Evolutionary conservation across 805 yeast species (phyloP).

Genomic region (Kuraishia borneana): DNA sequence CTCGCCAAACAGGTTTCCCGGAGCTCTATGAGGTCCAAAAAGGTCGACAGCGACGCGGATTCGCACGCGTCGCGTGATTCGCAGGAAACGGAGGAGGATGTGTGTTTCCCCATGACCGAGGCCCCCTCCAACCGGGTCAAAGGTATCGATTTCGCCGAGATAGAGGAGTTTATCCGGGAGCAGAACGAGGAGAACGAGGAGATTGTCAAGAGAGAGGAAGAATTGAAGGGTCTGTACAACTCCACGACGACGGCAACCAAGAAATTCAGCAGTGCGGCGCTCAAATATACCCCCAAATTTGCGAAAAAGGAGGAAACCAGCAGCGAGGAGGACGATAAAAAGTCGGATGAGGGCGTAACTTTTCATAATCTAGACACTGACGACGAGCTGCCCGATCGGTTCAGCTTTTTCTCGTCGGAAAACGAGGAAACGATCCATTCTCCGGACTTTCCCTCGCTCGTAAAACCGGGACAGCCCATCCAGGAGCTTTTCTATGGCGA

Average conservation of each 20-base stretch:
- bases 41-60: constrained; percentile 50
- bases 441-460: constrained; percentile 71
- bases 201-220: constrained; percentile 21
- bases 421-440: constrained; percentile 85
- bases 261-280: constrained; percentile 37
- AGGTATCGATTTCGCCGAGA: constrained; percentile 86
- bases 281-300: constrained; percentile 45
- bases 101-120: constrained; percentile 86
- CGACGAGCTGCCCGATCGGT: constrained; percentile 54
- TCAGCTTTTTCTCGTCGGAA: constrained; percentile 73
- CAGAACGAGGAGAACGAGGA: constrained; percentile 38
- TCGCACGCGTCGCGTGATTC: constrained; percentile 69
- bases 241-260: constrained; percentile 26
- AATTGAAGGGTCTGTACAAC: constrained; percentile 11
- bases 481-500: constrained; percentile 60
- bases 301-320: not conserved
- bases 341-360: constrained; percentile 21
- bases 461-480: constrained; percentile 53
- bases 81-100: constrained; percentile 94
- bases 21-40: constrained; percentile 17
- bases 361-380: constrained; percentile 10
- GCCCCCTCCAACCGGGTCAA: constrained; percentile 31
- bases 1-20: constrained; percentile 17
- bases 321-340: not conserved
- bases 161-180: constrained; percentile 68